Conservation (phyloP, 1,284 basidiomycete species). For the Pseudozyma tsukubaensis region DNA sequence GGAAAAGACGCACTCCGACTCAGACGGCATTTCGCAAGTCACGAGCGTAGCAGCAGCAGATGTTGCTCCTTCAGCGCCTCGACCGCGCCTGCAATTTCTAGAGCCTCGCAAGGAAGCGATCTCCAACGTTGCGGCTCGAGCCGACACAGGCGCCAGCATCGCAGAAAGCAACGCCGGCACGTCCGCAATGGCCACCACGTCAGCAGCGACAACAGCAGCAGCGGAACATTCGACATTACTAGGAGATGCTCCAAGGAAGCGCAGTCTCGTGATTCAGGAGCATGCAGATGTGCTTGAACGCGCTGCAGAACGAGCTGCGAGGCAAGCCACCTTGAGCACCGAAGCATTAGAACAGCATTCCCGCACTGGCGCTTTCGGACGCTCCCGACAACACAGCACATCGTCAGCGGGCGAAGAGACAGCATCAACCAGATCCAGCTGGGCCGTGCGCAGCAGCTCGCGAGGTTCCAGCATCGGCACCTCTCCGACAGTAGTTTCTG, state of each 20-base stretch:
- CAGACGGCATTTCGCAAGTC: conserved; percentile 3
- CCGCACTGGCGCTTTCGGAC: conserved; percentile 2
- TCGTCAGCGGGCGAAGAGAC: conserved; percentile 52
- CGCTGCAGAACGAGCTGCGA: conserved; percentile 44
- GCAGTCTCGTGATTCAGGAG: conserved; percentile 51
- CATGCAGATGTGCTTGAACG: conserved; percentile 45
- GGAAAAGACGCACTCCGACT: background rate
- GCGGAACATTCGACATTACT: conserved; percentile 2
- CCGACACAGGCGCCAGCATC: background rate
- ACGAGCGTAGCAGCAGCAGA: conserved; percentile 1
- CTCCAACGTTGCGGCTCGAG: conserved; percentile 8
- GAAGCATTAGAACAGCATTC: conserved; percentile 27
- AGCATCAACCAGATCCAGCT: conserved; percentile 43
- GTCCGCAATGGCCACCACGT: background rate
- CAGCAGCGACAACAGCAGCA: conserved; percentile 1
- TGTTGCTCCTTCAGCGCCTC: conserved; percentile 2
- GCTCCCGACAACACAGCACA: conserved; percentile 32
- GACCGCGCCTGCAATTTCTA: conserved; percentile 39
- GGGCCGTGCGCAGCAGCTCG: conserved; percentile 31
- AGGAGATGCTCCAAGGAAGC: conserved; percentile 28
- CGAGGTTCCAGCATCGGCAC: conserved; percentile 30
- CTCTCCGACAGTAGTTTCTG: conserved; percentile 28
- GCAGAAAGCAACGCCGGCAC: background rate
- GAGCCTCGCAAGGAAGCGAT: conserved; percentile 23
- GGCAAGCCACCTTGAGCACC: conserved; percentile 20